Base-by-base conservation (phyloP, 2,329 filamentous ascomycete genomes). In the Diaporthe destruens region DNA sequence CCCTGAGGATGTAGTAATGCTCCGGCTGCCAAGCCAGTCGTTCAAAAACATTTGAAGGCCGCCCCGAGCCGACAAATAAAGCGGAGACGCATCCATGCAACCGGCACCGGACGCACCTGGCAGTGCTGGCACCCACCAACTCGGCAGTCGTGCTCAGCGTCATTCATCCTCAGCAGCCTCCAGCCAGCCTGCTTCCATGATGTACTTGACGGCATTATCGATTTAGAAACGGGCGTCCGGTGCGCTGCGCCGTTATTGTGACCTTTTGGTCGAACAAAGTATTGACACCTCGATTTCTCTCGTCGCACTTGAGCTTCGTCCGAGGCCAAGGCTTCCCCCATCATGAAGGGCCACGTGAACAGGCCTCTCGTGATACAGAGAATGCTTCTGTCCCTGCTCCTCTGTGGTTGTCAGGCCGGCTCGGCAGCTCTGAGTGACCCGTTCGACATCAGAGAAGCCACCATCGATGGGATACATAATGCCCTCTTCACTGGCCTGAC, bases 391-490 rank as follows among this genome's bases (percentile, higher is more conserved):
- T 16, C 36, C 20, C 55, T 57, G 11, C 7, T 61, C 0, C 8
- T 71, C 16, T 66, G 42, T 36, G 9, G 18, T 11, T 14, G 9
- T 8, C 14, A 16, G n/a, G 23, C 39, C 23, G 9, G 39, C 9
- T 54, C 63, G 49, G 32, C 71, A 32, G 55, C 72, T 34, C 47
- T 67, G 9, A 49, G 59, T n/a, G 69, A 72, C 73, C 73, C 63
- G 77, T 86, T 90, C 73, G 87, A 91, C 72, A 80, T 86, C 14
- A 81, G 86, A 67, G 89, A 91, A 80, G 87, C 90, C 2, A 91
- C 89, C 0, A 87, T 92, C 72, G 81, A 86, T 39, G 84, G 83
- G 1, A 84, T 90, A 9, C 90, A 91, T 74, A 81, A 86, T 76
- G 85, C 86, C 11, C 83, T 92, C 11, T 87, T 85, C 77, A 84